Base-by-base conservation (phyloP, 352 stramenopile species). In the Globisporangium splendens region DNA sequence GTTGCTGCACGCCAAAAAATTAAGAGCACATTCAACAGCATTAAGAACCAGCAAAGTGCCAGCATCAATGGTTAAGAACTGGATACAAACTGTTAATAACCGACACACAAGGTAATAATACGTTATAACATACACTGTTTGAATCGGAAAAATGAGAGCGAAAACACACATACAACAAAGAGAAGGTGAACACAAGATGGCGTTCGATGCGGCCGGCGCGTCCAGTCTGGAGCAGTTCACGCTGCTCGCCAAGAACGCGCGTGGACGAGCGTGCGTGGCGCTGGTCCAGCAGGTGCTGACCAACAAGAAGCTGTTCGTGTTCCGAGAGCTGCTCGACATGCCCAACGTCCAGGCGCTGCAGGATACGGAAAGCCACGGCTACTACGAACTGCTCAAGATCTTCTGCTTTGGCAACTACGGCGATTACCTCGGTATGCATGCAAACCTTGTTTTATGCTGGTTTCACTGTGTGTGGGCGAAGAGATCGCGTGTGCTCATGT, bases 271-370 rank as follows among this genome's bases (percentile, higher is more conserved):
- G n/a, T 97, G 91, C 47, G 86, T 95, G 52, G 91, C 87, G 44
- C 75, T 98, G 43, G 95, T 98, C 59, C 91, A 98, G 72, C 91
- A 97, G 66, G 90, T 96, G 38, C 73, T 98, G 28, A 88, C 66
- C 49, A 94, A 96, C 70, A 94, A 93, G 68, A 96, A 96, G 65
- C 74, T 97, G 41, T 97, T 96, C 64, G 89, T 98, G 20, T 97
- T 98, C 63, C 87, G 91, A 20, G 91, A 98, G 76, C 75, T 98
- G 49, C 66, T 98, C 39, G 79, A 93, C 50, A 95, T 96, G 85
- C 79, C 84, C 43, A 97, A 95, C 65, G 83, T 98, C 54, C 77
- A 95, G 70, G 81, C 79, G 46, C 74, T 98, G 35, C 72, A 70
- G 18, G 66, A 75, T 49, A 87, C 82, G 33, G 83, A 95, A 55